These are phyloP conservation scores for Heracleum sosnowskyi DNA, from an alignment of 129 eudicot species.

Conservation along the genomic window DNA sequence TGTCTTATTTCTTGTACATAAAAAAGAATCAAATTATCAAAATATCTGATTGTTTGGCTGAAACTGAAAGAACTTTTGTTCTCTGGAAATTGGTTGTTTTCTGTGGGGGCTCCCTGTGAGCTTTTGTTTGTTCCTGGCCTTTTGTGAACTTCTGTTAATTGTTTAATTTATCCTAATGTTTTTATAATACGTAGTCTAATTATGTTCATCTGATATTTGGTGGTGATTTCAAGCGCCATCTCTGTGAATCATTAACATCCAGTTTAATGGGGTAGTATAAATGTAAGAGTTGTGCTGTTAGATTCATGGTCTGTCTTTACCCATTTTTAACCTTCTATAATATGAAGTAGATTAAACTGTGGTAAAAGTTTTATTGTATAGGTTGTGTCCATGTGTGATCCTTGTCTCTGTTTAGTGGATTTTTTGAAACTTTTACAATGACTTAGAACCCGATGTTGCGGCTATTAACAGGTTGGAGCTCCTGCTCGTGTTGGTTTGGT, in stretches of 20 bases:
- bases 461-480: slow-evolving; percentile 31
- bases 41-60: too few species aligned
- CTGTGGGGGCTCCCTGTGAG: too few species aligned
- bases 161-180: too few species aligned
- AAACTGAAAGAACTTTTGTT: too few species aligned
- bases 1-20: too few species aligned
- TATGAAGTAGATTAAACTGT: neutral
- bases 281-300: neutral
- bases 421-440: neutral
- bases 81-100: too few species aligned
- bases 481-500: slow-evolving; percentile 51
- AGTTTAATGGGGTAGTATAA: neutral
- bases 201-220: neutral
- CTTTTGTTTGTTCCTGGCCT: too few species aligned
- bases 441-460: neutral
- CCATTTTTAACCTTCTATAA: too few species aligned
- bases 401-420: neutral
- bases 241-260: neutral
- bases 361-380: neutral
- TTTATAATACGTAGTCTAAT: too few species aligned
- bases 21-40: too few species aligned
- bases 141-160: neutral
- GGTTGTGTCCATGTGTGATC: neutral
- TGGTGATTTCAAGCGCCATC: too few species aligned
- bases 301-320: neutral